Percentiles rank a stretch among this genome's conserved stretches.
Conservation (phyloP, 2,329 filamentous ascomycete species). For the Ceratocystis eucalypticola region DNA sequence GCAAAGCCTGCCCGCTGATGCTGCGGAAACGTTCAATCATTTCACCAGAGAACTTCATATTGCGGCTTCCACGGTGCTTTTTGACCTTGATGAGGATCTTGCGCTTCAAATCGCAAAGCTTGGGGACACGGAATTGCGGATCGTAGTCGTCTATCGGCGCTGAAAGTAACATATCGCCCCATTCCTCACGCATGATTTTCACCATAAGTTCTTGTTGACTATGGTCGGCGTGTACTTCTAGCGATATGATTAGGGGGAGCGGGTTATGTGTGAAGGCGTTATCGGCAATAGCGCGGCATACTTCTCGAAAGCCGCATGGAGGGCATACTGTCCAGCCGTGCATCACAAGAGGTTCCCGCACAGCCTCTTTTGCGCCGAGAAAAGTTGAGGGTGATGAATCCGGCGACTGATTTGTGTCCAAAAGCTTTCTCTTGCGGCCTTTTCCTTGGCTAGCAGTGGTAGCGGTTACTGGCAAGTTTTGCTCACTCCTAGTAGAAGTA, state of each 20-base stretch:
- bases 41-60: conserved; percentile 11
- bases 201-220: conserved; percentile 89
- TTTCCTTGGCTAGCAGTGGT: background rate
- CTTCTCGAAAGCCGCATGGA: conserved; percentile 74
- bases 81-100: conserved; percentile 83
- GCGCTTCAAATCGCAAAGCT: conserved; percentile 54
- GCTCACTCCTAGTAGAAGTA: background rate
- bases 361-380: background rate
- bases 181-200: conserved; percentile 81
- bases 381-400: background rate
- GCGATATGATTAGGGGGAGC: conserved; percentile 76
- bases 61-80: conserved; percentile 32
- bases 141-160: conserved; percentile 36
- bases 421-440: background rate
- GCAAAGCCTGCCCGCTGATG: conserved; percentile 26
- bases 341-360: conserved; percentile 60
- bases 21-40: conserved; percentile 25
- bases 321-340: conserved; percentile 75
- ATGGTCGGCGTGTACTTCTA: conserved; percentile 74
- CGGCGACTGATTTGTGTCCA: background rate
- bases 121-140: conserved; percentile 46
- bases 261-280: conserved; percentile 62
- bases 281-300: conserved; percentile 67
- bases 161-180: conserved; percentile 61
- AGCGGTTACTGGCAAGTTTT: background rate